Evolutionary conservation across 768 basidiomycete species (phyloP).

Genomic region (Terana coerulea): DNA sequence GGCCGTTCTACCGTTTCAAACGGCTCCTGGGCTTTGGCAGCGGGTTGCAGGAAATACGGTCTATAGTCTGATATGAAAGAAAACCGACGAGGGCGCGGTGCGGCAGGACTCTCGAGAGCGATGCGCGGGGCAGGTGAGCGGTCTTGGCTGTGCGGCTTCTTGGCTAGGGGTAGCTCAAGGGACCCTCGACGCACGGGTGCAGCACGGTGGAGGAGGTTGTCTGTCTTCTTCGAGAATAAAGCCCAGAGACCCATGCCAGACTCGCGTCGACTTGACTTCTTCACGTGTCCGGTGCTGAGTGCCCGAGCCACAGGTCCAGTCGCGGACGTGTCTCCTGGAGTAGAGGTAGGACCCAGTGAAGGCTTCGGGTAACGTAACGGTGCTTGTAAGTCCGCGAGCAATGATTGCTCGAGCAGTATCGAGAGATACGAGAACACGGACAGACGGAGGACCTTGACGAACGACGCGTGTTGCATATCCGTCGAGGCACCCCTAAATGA

Average conservation of each 20-base stretch:
- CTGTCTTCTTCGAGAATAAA: slow-evolving; percentile 34
- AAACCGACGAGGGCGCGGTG: slow-evolving; percentile 27
- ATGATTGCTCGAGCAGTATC: slow-evolving; percentile 56
- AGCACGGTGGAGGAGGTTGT: slow-evolving; percentile 27
- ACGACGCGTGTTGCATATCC: slow-evolving; percentile 36
- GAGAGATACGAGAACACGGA: slow-evolving; percentile 53
- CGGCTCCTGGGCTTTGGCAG: slow-evolving; percentile 2
- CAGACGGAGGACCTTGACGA: slow-evolving; percentile 49
- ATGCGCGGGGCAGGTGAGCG: slow-evolving; percentile 18
- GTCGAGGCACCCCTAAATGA: slow-evolving; percentile 44
- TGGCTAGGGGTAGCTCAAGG: slow-evolving; percentile 33
- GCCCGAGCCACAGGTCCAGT: slow-evolving; percentile 14
- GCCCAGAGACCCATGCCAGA: slow-evolving; percentile 30
- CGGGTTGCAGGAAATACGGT: slow-evolving; percentile 9
- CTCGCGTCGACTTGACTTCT: slow-evolving; percentile 17
- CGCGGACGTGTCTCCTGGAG: neutral
- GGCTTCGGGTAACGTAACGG: slow-evolving; percentile 39
- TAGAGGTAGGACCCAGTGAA: slow-evolving; percentile 22
- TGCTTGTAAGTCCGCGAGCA: slow-evolving; percentile 50
- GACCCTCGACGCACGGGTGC: slow-evolving; percentile 33
- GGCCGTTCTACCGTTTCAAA: slow-evolving; percentile 13
- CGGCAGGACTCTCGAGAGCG: slow-evolving; percentile 25
- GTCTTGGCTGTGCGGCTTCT: slow-evolving; percentile 12
- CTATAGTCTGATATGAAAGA: slow-evolving; percentile 31
- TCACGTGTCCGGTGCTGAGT: slow-evolving; percentile 18